Conservation (phyloP, 371 early-diverging fungal species). For the Circinella minor region DNA sequence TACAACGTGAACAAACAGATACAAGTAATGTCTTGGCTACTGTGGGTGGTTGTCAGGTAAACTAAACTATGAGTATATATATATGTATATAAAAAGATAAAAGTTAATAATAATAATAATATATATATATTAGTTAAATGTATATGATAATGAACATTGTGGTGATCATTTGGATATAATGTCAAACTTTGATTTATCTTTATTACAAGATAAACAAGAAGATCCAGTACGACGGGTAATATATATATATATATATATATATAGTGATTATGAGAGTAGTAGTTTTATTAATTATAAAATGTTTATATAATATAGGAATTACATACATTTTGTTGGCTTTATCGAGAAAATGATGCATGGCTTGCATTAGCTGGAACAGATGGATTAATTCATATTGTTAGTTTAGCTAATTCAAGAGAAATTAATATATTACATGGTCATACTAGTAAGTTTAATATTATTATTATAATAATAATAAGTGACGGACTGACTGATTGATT, state of each 20-base stretch:
- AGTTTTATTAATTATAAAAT: too few relatives aligned
- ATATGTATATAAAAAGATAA: neutral
- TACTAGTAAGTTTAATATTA: constrained; percentile 47
- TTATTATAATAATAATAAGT: too few relatives aligned
- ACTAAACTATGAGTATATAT: constrained; percentile 55
- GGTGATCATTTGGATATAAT: constrained; percentile 92
- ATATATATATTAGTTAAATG: constrained; percentile 69
- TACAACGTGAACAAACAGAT: constrained; percentile 66
- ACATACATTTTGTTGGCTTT: constrained; percentile 75
- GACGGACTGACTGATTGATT: neutral
- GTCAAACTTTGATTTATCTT: constrained; percentile 77
- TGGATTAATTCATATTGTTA: constrained; percentile 67
- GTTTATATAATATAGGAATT: constrained; percentile 37
- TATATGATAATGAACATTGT: constrained; percentile 92
- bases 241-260: neutral
- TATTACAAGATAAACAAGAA: constrained; percentile 37
- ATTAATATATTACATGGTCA: constrained; percentile 66
- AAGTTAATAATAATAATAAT: neutral
- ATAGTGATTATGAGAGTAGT: too few relatives aligned
- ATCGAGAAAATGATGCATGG: constrained; percentile 67
- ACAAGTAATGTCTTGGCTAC: constrained; percentile 79
- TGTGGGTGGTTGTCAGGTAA: constrained; percentile 71
- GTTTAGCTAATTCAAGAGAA: constrained; percentile 77
- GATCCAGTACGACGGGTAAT: constrained; percentile 15
- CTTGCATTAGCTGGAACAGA: constrained; percentile 73